Base-by-base conservation (phyloP, 345 rosid genomes). In the Capsella bursapastoris region DNA sequence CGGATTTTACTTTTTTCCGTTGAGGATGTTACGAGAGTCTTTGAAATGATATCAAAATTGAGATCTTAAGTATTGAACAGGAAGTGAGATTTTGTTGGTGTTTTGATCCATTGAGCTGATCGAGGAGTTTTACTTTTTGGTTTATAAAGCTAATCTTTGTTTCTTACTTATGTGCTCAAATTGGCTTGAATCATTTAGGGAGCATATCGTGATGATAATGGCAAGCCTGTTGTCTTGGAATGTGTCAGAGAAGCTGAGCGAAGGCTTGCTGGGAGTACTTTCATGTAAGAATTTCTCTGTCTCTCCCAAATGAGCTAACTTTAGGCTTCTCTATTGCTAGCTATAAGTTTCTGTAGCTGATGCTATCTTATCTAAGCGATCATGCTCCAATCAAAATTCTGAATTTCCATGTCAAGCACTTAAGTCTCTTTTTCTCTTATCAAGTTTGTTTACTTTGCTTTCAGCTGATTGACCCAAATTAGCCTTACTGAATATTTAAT, bases 221-320 rank as follows among this genome's bases (percentile, higher is more conserved):
- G 98, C 13, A 91, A 91, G 82, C 98, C 97, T 5, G 97, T 90
- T 15, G 97, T 91, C 44, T 83, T 94, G 75, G 87, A 90, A 35
- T 87, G 97, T 80, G 96, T 94, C 25, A 82, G 97, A 83, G 97
- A 91, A 85, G 97, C 97, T 0, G 98, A 91, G 83, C 82, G 86
- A 78, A 88, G 88, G 75, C 82, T 90, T 62, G 91, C 96, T 5
- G 98, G 98, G 28, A 82, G 35, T 72, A n/a, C 78, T 38, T 86
- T 88, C 78, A 88, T 94, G 98, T 91, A 70, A 86, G 86, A 68
- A 16, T 32, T 44, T 31, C 40, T 49, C 15, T n/a, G 11, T 38
- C 22, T 44, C 11, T 3, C 32, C 11, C 37, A 48, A 47, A 34
- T 44, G 35, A 49, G 41, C 14, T 40, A 11, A 56, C 59, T 28